A percentile compares a stretch with the other conserved stretches of the same genome.
phyloP scores from a whole-genome alignment of 345 rosid genomes.

The Angophora floribunda region DNA sequence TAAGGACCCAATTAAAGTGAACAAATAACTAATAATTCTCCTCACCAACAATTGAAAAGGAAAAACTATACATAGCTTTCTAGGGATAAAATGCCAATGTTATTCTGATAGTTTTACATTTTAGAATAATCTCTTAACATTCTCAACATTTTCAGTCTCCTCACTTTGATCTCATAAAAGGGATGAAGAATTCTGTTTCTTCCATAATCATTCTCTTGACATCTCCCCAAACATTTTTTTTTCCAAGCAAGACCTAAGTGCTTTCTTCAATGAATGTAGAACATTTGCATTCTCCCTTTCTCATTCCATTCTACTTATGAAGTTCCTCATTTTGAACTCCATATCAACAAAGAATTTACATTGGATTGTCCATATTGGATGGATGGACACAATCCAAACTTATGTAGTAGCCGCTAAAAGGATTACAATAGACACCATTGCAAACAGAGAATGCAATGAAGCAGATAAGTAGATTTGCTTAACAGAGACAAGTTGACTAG shows the following conservation, averaged over 20 bases:
- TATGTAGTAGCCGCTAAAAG: neutral
- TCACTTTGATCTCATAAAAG: neutral
- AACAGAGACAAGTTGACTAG: neutral
- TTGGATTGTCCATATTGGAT: neutral
- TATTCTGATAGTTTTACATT: neutral
- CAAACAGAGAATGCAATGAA: neutral
- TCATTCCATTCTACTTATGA: neutral
- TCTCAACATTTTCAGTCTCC: neutral
- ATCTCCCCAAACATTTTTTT: neutral
- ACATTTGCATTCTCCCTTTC: neutral
- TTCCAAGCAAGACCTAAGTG: neutral
- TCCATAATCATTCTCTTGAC: neutral
- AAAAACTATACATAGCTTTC: neutral
- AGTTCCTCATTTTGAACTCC: neutral
- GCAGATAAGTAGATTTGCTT: neutral
- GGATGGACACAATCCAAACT: neutral
- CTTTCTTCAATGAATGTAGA: neutral
- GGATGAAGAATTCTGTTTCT: neutral
- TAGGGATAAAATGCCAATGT: neutral
- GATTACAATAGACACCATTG: neutral
- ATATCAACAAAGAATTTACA: neutral
- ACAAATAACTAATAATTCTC: neutral
- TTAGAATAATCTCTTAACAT: neutral
- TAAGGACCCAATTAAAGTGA: neutral
- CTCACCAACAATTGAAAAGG: neutral